phyloP scores from a whole-genome alignment of 139 green algal genomes.

The Closterium sp. region DNA sequence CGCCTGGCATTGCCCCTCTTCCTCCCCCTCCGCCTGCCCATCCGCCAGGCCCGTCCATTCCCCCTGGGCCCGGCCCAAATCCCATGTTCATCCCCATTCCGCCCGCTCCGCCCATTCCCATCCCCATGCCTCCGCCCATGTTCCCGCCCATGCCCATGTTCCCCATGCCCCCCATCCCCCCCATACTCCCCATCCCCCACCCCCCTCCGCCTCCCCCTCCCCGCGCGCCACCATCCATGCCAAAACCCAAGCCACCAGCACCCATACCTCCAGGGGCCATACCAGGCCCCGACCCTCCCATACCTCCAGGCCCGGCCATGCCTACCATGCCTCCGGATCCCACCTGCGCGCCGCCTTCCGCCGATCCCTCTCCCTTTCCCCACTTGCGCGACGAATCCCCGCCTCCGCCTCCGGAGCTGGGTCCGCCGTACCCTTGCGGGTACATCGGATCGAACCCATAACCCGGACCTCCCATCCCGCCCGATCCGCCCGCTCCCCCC shows the following conservation, averaged over 20 bases:
- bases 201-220: background rate
- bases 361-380: background rate
- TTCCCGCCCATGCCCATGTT: background rate
- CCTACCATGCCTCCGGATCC: background rate
- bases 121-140: background rate
- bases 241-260: background rate
- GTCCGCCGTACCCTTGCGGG: background rate
- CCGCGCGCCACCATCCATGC: background rate
- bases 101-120: background rate
- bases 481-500: background rate
- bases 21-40: constrained; percentile 13
- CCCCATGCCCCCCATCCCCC: background rate
- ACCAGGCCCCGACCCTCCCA: background rate
- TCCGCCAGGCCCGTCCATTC: background rate
- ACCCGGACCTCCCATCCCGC: background rate
- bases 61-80: background rate
- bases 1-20: background rate
- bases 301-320: background rate
- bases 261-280: background rate
- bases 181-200: background rate
- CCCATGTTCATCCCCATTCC: background rate
- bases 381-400: background rate
- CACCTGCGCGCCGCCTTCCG: background rate
- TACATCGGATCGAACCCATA: background rate
- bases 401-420: too few relatives aligned